Conservation (phyloP, 768 basidiomycete genomes). For the Mycena maculata region DNA sequence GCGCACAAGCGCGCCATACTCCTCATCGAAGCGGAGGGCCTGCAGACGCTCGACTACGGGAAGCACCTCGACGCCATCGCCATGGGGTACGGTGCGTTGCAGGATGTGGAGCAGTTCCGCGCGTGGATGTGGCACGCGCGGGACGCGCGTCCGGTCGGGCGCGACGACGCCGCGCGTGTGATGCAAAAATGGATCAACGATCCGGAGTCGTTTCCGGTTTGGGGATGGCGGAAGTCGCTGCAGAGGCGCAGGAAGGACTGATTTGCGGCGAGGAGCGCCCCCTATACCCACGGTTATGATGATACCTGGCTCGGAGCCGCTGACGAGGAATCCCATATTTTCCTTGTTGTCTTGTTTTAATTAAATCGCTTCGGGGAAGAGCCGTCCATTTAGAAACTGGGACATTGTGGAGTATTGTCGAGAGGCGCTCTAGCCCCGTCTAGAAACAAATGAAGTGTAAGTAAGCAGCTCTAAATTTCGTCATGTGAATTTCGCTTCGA, state of each 20-base stretch:
- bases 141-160: constrained; percentile 36
- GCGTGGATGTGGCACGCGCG: constrained; percentile 47
- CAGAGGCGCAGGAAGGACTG: not conserved
- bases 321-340: too few relatives aligned
- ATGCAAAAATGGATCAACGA: constrained; percentile 50
- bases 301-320: not conserved
- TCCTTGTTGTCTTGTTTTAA: not conserved
- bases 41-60: constrained; percentile 41
- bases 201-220: constrained; percentile 50
- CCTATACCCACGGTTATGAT: not conserved
- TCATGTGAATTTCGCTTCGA: not conserved
- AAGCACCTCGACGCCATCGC: constrained; percentile 53
- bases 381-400: not conserved
- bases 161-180: constrained; percentile 41
- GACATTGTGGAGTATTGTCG: constrained; percentile 41
- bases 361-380: not conserved
- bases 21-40: constrained; percentile 48
- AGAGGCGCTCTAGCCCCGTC: constrained; percentile 50
- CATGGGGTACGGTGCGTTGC: constrained; percentile 55
- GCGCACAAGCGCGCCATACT: constrained; percentile 45
- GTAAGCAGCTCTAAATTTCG: not conserved
- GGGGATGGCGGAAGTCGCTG: constrained; percentile 46
- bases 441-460: not conserved
- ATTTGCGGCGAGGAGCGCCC: not conserved
- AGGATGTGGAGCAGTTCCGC: constrained; percentile 49